Base-by-base conservation (phyloP, 352 stramenopile genomes). In the Globisporangium recalcitrans region DNA sequence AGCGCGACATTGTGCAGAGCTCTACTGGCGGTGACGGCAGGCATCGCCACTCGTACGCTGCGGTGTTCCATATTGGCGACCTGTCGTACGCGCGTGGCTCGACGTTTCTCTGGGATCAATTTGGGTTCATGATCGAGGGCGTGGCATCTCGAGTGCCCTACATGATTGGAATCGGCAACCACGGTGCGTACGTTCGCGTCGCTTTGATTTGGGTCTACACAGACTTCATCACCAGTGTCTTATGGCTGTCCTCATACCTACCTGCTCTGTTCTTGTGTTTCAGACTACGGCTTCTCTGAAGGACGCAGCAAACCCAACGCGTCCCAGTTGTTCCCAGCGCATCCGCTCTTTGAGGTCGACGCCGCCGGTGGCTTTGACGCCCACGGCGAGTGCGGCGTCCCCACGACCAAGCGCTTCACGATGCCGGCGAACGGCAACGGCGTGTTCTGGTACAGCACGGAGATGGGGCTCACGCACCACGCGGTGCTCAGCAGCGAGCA, bases 101-200 rank as follows among this genome's bases (percentile, higher is more conserved):
- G 10, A 91, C 87, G 3, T 89, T 75, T 42, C 69, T 91, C 52
- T 97, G 91, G 91, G 90, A 97, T 36, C 77, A 93, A 47, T 92
- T 90, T 46, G 74, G 87, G 16, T 60, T 85, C 31, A 75, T 97
- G 58, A 93, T 97, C 64, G 63, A 94, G 64, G 76, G 80, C 4
- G 79, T 85, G 52, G 77, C 88, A 8, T 75, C 82, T 8, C 70
- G 73, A 19, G 73, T 97, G 2, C 85, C 91, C 1, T 85, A 95
- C 40, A 87, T 96, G 80, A 76, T 97, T 27, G 69, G 57, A 14
- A 65, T 85, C 1, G 75, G 77, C 11, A 87, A 87, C 44, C 71
- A 85, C 63, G 77, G 54, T 58, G 32, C 36, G 58, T 52, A 49
- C 2, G 19, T 19, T 47, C 5, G 32, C 16, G 24, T 21, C n/a